A percentile compares a stretch with the other conserved stretches of the same genome.
phyloP scores from a whole-genome alignment of 768 basidiomycete species.

The Clitopilus hobsonii region DNA sequence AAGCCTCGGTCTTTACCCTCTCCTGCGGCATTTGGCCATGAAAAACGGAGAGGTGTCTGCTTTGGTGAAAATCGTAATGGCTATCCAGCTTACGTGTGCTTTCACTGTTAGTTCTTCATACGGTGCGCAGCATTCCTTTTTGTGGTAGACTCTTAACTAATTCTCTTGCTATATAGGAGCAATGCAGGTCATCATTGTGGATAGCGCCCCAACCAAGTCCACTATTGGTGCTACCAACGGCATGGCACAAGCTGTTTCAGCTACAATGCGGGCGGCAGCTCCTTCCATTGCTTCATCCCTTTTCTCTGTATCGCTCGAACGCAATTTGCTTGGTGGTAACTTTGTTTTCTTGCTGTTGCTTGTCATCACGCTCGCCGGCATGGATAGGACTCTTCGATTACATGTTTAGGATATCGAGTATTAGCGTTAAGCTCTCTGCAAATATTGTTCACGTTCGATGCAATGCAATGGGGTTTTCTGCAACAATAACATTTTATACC shows the following conservation, averaged over 20 bases:
- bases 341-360: background rate
- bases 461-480: too few relatives aligned
- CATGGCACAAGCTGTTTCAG: slow-evolving; percentile 44
- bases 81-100: slow-evolving; percentile 25
- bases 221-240: slow-evolving; percentile 52
- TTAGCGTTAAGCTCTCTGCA: too few relatives aligned
- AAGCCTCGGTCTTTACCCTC: slow-evolving; percentile 26
- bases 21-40: slow-evolving; percentile 26
- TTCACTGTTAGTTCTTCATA: slow-evolving; percentile 26
- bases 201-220: slow-evolving; percentile 32
- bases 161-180: slow-evolving; percentile 29
- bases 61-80: slow-evolving; percentile 23
- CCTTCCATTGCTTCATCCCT: background rate
- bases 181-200: slow-evolving; percentile 43
- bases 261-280: background rate
- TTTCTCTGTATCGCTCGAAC: slow-evolving; percentile 48
- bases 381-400: background rate
- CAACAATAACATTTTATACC: too few relatives aligned
- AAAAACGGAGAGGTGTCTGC: slow-evolving; percentile 27
- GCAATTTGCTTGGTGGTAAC: background rate
- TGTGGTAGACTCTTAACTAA: background rate
- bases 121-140: slow-evolving; percentile 22
- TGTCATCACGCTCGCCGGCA: background rate
- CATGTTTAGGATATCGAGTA: too few relatives aligned
- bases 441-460: too few relatives aligned